Evolutionary conservation across 768 basidiomycete species (phyloP), one percentile per base, ranked within the genome.

Genomic region (Phaffia tasmanica): DNA sequence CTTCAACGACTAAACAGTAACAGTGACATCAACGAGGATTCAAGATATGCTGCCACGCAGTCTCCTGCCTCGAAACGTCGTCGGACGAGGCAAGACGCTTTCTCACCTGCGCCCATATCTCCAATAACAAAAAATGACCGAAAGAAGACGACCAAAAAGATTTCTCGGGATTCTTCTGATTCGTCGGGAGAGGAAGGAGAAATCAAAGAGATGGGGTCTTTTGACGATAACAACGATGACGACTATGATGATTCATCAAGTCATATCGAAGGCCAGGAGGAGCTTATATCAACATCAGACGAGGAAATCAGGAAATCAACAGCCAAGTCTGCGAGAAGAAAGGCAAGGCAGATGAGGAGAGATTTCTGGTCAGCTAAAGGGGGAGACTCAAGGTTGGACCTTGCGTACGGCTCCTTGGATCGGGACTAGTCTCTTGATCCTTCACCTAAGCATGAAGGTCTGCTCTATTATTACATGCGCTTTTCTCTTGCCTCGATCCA

Each of bases 141-240:
- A 46, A 53, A 53, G 21, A 66, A 60, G 51, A 53, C 30, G 46
- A 21, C 9, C 30, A 53, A 11, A 11, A 14, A 23, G 47, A 19
- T 11, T 1, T 48, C 48, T 7, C 27, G 46, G 25, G 57, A 30
- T 46, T 16, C 30, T 49, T 27, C n/a, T 46, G 32, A 35, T 47
- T 68, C 67, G 14, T 63, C 67, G 0, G 51, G 35, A 6, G 63
- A 69, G 50, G 67, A 69, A 25, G 67, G 67, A 23, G 47, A 69
- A 30, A 54, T 68, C 18, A 32, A 27, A 5, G 60, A 48, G 49
- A 18, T 19, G 25, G 29, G 6, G 62, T 51, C 32, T 21, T n/a
- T 19, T 23, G 23, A 21, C 27, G 23, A 15, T 29, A 2, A 23
- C 25, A 9, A 47, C 23, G 65, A 67, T 7, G 58, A 59, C 29